Base-by-base conservation (phyloP, 495 filamentous ascomycete species). In the Immersiella caudata region DNA sequence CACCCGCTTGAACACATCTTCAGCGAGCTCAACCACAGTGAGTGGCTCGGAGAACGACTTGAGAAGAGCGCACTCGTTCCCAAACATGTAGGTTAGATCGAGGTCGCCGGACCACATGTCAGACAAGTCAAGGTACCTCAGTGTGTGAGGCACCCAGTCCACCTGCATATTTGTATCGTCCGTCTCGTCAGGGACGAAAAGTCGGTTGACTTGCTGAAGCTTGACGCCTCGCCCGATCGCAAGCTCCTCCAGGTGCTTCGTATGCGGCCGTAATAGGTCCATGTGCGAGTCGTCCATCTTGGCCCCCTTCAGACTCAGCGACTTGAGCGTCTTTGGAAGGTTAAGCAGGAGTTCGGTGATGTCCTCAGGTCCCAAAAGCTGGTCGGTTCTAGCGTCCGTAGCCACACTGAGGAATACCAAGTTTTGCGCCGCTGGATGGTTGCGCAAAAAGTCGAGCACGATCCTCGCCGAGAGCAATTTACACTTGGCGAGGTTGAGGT, bases 401-500 rank as follows among this genome's bases (percentile, higher is more conserved):
- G 89, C 78, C 1, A 96, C 81, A 74, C 94, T 95, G 67, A 96
- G 80, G 62, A 88, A 93, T 22, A 91, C 84, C 33, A 96, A 81
- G 24, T 79, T 83, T 54, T 84, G 83, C 22, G 87, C 89, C 12
- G 91, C 88, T 0, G 91, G 90, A 75, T 96, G 92, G 35, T 84
- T 86, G 24, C 84, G 81, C 64, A 96, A 72, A 72, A 95, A 94
- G 58, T 91, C 82, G 46, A 93, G 88, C 26, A 94, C 83, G 16
- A 75, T 83, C 16, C 83, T 78, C 0, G 90, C 89, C n/a, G 86
- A 84, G 61, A 96, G 84, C 22, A 86, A 80, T 14, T 84, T 88
- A 82, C 93, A 95, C 70, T 89, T 91, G 55, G 89, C 88, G 40
- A 96, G 78, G 69, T 93, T 93, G 55, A 96, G 81, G 74, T 96